A percentile compares a stretch with the other conserved stretches of the same genome.
Evolutionary conservation across 306 rosid genomes (phyloP).

Genomic region (Trifolium subterraneum): DNA sequence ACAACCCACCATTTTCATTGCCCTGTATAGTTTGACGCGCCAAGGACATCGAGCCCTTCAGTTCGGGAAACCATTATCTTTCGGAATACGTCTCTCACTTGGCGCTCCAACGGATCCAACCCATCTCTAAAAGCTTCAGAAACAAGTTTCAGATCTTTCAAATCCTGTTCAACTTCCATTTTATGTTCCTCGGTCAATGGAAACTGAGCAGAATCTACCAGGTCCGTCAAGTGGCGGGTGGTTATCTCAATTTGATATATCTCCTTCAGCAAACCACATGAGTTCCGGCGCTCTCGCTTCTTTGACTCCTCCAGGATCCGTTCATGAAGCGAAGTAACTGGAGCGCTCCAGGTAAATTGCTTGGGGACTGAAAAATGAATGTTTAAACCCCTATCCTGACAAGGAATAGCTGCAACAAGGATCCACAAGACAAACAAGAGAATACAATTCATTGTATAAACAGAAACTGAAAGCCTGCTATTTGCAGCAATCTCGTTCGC

Average conservation of each 20-base stretch:
- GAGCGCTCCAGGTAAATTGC: slow-evolving; percentile 72
- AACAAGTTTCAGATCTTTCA: slow-evolving; percentile 60
- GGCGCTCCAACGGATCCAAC: slow-evolving; percentile 81
- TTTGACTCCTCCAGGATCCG: slow-evolving; percentile 82
- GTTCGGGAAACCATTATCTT: slow-evolving; percentile 76
- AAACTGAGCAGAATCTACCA: slow-evolving; percentile 75
- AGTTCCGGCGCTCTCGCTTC: slow-evolving; percentile 75
- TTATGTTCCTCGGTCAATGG: slow-evolving; percentile 75
- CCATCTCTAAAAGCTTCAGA: slow-evolving; percentile 62
- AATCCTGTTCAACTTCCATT: slow-evolving; percentile 61
- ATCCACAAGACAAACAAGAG: slow-evolving; percentile 76
- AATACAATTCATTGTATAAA: slow-evolving; percentile 76
- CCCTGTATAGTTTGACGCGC: slow-evolving; percentile 52
- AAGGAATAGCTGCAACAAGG: slow-evolving; percentile 92
- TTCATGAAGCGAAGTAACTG: slow-evolving; percentile 61
- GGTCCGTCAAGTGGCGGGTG: slow-evolving; percentile 69
- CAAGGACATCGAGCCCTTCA: slow-evolving; percentile 75
- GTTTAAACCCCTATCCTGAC: slow-evolving; percentile 82
- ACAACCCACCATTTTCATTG: slow-evolving; percentile 42
- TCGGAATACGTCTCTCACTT: slow-evolving; percentile 77
- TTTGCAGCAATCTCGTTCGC: slow-evolving; percentile 69
- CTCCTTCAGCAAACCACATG: slow-evolving; percentile 83
- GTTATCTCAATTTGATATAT: slow-evolving; percentile 75
- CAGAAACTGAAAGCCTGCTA: slow-evolving; percentile 65
- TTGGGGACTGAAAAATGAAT: slow-evolving; percentile 72